Conservation (phyloP, 805 yeast species). For the Candida ponderosae region DNA sequence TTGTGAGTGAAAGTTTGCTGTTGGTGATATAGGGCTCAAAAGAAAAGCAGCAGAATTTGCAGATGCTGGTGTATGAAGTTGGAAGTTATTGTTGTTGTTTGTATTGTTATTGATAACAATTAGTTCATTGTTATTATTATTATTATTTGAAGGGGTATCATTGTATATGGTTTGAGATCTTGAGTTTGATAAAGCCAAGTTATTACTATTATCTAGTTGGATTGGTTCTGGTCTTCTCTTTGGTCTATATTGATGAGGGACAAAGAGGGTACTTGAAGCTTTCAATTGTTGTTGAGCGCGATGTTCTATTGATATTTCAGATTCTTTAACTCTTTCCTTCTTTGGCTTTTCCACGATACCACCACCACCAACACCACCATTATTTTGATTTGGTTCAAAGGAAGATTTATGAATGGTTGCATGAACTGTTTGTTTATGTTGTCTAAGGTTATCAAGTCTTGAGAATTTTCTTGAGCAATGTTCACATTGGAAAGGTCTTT, state of each 20-base stretch:
- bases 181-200: no score
- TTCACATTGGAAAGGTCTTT: conserved; percentile 83
- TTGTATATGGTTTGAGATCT: conserved; percentile 3
- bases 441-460: conserved; percentile 81
- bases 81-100: neutral
- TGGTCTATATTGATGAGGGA: conserved; percentile 17
- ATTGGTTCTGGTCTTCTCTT: conserved; percentile 21
- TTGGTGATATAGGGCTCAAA: conserved; percentile 11
- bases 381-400: neutral
- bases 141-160: conserved; percentile 12
- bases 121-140: no score
- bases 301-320: neutral
- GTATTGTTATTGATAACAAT: no score
- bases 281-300: conserved; percentile 1
- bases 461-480: conserved; percentile 75
- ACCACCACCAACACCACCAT: neutral
- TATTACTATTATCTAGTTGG: conserved; percentile 6
- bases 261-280: conserved; percentile 8
- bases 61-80: conserved; percentile 15
- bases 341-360: neutral
- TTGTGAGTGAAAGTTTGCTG: neutral
- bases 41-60: conserved; percentile 10
- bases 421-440: conserved; percentile 84
- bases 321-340: neutral
- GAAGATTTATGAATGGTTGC: conserved; percentile 33